These are phyloP conservation scores for Cenococcum geophilum DNA, from an alignment of 495 filamentous ascomycete species.

Conservation along the genomic window DNA sequence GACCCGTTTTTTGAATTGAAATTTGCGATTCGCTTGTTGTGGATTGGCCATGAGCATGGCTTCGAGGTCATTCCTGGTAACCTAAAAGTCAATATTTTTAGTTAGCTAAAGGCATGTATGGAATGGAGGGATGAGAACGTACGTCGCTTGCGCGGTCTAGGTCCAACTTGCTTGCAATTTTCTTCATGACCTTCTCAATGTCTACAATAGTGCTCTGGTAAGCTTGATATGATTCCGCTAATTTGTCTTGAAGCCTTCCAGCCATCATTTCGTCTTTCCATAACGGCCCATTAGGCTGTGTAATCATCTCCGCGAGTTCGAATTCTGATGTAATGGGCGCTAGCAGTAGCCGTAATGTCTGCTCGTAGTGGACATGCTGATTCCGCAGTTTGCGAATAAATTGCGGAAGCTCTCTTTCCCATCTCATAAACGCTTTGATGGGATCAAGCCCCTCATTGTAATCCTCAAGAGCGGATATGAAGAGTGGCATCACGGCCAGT, in stretches of 20 bases:
- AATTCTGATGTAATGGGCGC: constrained; percentile 29
- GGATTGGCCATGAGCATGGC: constrained; percentile 27
- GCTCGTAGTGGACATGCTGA: constrained; percentile 29
- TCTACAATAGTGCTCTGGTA: constrained; percentile 28
- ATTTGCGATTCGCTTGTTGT: constrained; percentile 21
- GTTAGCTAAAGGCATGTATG: constrained; percentile 5
- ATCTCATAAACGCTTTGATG: constrained; percentile 25
- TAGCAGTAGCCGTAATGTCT: constrained; percentile 27
- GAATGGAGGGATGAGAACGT: constrained; percentile 7
- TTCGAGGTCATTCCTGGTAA: constrained; percentile 29
- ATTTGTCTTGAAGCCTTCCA: constrained; percentile 20
- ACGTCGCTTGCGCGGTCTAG: constrained; percentile 25
- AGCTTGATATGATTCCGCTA: constrained; percentile 28
- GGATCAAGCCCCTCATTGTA: constrained; percentile 30
- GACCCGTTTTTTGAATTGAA: constrained; percentile 27
- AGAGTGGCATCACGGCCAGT: constrained; percentile 17
- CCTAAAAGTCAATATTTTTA: constrained; percentile 6
- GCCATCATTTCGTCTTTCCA: constrained; percentile 27
- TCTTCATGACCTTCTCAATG: constrained; percentile 29
- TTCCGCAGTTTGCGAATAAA: constrained; percentile 30
- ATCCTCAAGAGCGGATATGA: constrained; percentile 18
- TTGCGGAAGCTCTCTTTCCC: constrained; percentile 23
- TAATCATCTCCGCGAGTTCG: constrained; percentile 30
- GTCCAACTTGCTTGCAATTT: constrained; percentile 28
- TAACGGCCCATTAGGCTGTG: constrained; percentile 17